phyloP scores from a whole-genome alignment of 2,329 filamentous ascomycete genomes.

The Botrytis sinoallii region DNA sequence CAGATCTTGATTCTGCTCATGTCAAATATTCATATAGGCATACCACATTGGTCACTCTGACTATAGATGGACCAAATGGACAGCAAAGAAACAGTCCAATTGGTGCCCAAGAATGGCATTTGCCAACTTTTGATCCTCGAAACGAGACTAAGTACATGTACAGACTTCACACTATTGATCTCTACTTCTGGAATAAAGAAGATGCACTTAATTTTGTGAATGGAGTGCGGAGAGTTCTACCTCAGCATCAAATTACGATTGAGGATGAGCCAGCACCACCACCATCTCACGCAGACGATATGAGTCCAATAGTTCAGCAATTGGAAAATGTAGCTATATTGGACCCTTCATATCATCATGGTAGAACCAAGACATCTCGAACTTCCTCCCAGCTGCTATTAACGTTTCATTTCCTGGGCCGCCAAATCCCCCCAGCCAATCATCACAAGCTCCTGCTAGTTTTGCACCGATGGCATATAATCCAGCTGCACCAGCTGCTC shows the following conservation, averaged over 20 bases:
- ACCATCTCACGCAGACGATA: slow-evolving; percentile 45
- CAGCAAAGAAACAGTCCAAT: slow-evolving; percentile 26
- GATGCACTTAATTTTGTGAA: slow-evolving; percentile 71
- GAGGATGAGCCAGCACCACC: slow-evolving; percentile 59
- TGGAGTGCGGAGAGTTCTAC: slow-evolving; percentile 62
- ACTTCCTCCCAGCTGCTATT: slow-evolving; percentile 24
- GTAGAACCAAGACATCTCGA: slow-evolving; percentile 32
- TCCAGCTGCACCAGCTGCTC: slow-evolving; percentile 72
- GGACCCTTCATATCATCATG: slow-evolving; percentile 48
- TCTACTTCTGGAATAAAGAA: slow-evolving; percentile 76
- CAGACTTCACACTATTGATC: slow-evolving; percentile 69
- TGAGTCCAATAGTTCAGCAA: slow-evolving; percentile 70
- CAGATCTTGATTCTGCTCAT: slow-evolving; percentile 63
- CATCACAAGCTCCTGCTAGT: slow-evolving; percentile 40
- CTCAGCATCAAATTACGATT: slow-evolving; percentile 58
- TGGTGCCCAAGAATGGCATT: slow-evolving; percentile 65
- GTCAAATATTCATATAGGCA: slow-evolving; percentile 73
- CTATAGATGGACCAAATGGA: slow-evolving; percentile 48
- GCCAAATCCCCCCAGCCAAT: slow-evolving; percentile 39
- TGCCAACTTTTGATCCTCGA: slow-evolving; percentile 67
- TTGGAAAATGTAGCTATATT: slow-evolving; percentile 70
- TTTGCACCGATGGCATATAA: slow-evolving; percentile 68
- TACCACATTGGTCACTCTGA: slow-evolving; percentile 65
- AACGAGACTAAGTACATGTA: slow-evolving; percentile 80
- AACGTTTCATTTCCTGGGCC: slow-evolving; percentile 31